These are phyloP conservation scores for Globisporangium irregulare DNA, from an alignment of 352 stramenopile genomes.

Conservation along the genomic window DNA sequence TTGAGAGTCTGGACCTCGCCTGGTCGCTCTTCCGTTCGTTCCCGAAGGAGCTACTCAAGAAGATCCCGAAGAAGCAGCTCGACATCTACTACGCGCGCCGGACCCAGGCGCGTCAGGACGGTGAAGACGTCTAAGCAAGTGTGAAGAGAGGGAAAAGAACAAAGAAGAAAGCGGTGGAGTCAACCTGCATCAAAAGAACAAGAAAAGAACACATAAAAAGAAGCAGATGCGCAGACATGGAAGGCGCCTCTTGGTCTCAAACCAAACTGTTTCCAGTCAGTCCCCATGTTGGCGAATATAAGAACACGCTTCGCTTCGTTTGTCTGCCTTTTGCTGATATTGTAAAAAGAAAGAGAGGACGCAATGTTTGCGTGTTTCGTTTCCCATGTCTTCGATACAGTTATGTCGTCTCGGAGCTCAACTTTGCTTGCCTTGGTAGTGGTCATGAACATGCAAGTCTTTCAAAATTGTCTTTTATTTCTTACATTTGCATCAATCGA, in stretches of 20 bases:
- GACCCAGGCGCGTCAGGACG: slow-evolving; percentile 86
- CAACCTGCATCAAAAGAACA: background rate
- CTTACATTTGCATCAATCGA: too few species aligned
- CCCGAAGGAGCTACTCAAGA: slow-evolving; percentile 99
- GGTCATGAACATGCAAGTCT: too few species aligned
- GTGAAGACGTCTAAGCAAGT: slow-evolving; percentile 57
- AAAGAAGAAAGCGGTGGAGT: too few species aligned
- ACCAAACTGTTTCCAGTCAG: too few species aligned
- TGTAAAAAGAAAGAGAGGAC: too few species aligned
- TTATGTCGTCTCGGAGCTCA: too few species aligned
- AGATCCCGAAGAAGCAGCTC: slow-evolving; percentile 99
- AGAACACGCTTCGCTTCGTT: background rate
- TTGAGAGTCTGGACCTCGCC: slow-evolving; percentile 97
- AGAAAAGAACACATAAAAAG: background rate
- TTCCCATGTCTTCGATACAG: too few species aligned
- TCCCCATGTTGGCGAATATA: background rate
- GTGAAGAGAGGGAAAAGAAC: too few species aligned
- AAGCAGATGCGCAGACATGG: background rate
- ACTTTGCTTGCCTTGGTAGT: too few species aligned
- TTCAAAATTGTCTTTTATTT: too few species aligned
- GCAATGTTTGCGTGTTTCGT: too few species aligned
- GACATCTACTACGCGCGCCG: slow-evolving; percentile 96
- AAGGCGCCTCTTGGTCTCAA: background rate
- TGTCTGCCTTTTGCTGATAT: too few species aligned
- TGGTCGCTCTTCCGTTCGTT: slow-evolving; percentile 99